Evolutionary conservation across 164 flowering plant species (phyloP).

Genomic region (Aristolochia contorta): DNA sequence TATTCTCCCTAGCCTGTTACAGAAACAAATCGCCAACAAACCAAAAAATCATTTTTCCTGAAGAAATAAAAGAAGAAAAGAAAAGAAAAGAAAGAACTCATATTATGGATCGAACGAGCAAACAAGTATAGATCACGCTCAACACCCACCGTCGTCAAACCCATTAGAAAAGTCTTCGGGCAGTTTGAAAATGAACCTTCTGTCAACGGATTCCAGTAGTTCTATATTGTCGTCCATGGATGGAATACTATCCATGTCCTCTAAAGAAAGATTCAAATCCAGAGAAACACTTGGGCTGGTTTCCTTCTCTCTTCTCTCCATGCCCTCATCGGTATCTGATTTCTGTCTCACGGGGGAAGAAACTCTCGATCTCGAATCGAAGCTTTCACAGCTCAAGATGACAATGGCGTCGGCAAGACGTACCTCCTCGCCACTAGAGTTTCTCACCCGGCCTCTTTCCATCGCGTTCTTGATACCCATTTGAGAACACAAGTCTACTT

Average conservation of each 20-base stretch:
- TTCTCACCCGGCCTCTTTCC: conserved; percentile 49
- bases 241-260: conserved; percentile 19
- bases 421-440: conserved; percentile 40
- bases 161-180: conserved; percentile 23
- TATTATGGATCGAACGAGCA: background rate
- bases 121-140: background rate
- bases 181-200: conserved; percentile 43
- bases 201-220: conserved; percentile 61
- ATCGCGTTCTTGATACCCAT: conserved; percentile 64
- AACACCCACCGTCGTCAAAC: background rate
- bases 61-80: background rate
- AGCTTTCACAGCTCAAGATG: conserved; percentile 75
- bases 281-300: conserved; percentile 36
- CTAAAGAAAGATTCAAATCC: conserved; percentile 70
- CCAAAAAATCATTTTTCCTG: background rate
- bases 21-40: conserved; percentile 1
- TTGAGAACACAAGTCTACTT: conserved; percentile 58
- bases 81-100: background rate
- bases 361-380: conserved; percentile 63
- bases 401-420: conserved; percentile 59
- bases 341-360: conserved; percentile 51
- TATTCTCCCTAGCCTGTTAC: background rate
- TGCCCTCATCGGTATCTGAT: conserved; percentile 15
- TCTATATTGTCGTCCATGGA: conserved; percentile 51
- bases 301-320: conserved; percentile 12